Percentiles rank a stretch among this genome's conserved stretches.
These are phyloP conservation scores for Reutealis trisperma DNA, from an alignment of 345 rosid species.

Conservation along the genomic window DNA sequence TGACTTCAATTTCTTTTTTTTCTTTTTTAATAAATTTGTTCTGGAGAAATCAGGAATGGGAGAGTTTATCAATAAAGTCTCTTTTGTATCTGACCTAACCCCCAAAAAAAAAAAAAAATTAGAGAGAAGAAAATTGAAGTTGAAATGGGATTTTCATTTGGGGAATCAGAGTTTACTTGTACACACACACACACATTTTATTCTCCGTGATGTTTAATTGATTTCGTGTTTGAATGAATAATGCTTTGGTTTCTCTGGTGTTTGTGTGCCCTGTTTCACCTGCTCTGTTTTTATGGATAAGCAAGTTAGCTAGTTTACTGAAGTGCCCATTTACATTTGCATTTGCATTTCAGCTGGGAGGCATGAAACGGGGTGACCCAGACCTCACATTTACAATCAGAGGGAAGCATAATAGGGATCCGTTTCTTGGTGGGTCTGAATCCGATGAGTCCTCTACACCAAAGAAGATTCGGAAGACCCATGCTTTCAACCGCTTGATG, in stretches of 20 bases:
- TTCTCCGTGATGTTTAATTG: not conserved
- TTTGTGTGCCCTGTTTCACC: slow-evolving; percentile 9
- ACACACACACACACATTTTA: not conserved
- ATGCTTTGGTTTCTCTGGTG: not conserved
- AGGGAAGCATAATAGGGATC: slow-evolving; percentile 48
- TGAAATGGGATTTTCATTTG: not conserved
- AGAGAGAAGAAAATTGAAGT: not conserved
- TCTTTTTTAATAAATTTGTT: not conserved
- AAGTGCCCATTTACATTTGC: slow-evolving; percentile 4
- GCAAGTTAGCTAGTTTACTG: not conserved
- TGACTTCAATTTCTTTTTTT: not conserved
- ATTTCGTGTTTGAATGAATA: slow-evolving; percentile 12
- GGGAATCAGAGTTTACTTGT: not conserved
- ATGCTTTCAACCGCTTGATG: slow-evolving; percentile 60
- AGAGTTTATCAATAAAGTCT: not conserved
- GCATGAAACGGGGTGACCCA: slow-evolving; percentile 60
- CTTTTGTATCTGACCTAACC: not conserved
- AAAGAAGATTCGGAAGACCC: slow-evolving; percentile 60
- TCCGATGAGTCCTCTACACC: slow-evolving; percentile 82
- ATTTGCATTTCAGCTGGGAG: slow-evolving; percentile 55
- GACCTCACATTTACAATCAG: slow-evolving; percentile 60
- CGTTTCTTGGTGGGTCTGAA: slow-evolving; percentile 48
- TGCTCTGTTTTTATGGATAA: not conserved
- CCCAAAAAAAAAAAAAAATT: too few relatives aligned
- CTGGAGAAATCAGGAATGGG: not conserved